Evolutionary conservation across 768 basidiomycete genomes (phyloP), one percentile per base, ranked within the genome.

Genomic region (Leucosporidium yakuticum): DNA sequence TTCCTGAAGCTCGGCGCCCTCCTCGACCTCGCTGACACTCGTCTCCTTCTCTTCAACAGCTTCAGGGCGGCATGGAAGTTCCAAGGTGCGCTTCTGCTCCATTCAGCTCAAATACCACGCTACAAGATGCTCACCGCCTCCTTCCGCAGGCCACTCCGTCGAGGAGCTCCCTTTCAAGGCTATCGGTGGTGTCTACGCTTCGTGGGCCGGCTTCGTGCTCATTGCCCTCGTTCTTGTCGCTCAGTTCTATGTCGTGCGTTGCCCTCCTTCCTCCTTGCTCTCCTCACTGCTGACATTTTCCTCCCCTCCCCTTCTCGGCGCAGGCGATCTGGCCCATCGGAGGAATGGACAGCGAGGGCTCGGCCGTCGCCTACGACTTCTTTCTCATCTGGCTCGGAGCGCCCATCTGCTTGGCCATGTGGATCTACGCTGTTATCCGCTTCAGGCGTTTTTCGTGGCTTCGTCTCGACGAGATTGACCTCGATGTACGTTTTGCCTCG

Each of bases 31-130:
- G n/a, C 17, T 44, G 11, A 44, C 17, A 15, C 39, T 44, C 39
- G 17, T 15, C 14, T 44, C 39, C 39, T 15, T 44, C 39, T 7
- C 39, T 8, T 15, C 14, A 15, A 44, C 39, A 44, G 39, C 27
- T 76, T 76, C 74, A 66, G 75, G n/a, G 48, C 51, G 31, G 75
- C 74, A 2, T 76, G 75, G 75, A 63, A 60, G 19, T 50, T 36
- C 23, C 73, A 75, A 32, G 74, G 39, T 44, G 39, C 11, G 39
- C 39, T 44, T 12, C 39, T 12, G 2, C 39, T 44, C 14, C 8
- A 44, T 15, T 44, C 17, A 15, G 11, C 17, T 7, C 2, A 8
- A 8, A 15, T 12, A 44, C 14, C 39, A 15, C 14, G 14, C 39
- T 44, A 15, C 39, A 44, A 15, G 2, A 12, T 15, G 39, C 39